Evolutionary conservation across 768 basidiomycete genomes (phyloP).

Genomic region (Boletellus emodensis): DNA sequence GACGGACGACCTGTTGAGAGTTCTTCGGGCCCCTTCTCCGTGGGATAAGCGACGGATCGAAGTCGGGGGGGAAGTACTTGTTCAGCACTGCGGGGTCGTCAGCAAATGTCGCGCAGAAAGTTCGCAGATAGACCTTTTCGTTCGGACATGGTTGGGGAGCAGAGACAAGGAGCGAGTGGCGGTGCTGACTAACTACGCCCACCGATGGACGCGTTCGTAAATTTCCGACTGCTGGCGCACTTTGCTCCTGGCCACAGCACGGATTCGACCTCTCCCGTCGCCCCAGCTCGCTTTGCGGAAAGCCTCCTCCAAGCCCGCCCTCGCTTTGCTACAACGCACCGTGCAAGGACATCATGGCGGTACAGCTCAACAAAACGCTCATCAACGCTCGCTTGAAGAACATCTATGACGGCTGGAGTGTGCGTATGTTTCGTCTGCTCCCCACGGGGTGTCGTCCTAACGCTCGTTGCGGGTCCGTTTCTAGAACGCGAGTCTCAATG

Average conservation of each 20-base stretch:
- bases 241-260: constrained; percentile 2
- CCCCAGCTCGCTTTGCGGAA: too few relatives aligned
- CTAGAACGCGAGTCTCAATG: constrained; percentile 62
- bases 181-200: constrained; percentile 29
- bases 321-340: constrained; percentile 1
- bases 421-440: constrained; percentile 29
- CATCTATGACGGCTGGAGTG: constrained; percentile 62
- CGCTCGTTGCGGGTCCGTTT: constrained; percentile 4
- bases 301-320: constrained; percentile 6
- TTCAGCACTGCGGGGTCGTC: constrained; percentile 63
- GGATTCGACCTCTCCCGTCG: too few relatives aligned
- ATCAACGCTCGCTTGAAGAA: constrained; percentile 56
- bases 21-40: constrained; percentile 88
- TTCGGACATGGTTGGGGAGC: constrained; percentile 60
- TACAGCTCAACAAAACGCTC: constrained; percentile 64
- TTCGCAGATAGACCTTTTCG: constrained; percentile 58
- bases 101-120: background rate
- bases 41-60: constrained; percentile 95
- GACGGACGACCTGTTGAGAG: constrained; percentile 94
- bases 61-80: constrained; percentile 97
- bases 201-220: constrained; percentile 28
- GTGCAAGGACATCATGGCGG: constrained; percentile 45
- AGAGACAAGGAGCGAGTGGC: constrained; percentile 2
- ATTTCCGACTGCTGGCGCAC: constrained; percentile 25
- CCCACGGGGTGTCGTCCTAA: constrained; percentile 12